A percentile compares a stretch with the other conserved stretches of the same genome.
phyloP scores from a whole-genome alignment of 352 stramenopile species.

The Phytophthora parvispora region DNA sequence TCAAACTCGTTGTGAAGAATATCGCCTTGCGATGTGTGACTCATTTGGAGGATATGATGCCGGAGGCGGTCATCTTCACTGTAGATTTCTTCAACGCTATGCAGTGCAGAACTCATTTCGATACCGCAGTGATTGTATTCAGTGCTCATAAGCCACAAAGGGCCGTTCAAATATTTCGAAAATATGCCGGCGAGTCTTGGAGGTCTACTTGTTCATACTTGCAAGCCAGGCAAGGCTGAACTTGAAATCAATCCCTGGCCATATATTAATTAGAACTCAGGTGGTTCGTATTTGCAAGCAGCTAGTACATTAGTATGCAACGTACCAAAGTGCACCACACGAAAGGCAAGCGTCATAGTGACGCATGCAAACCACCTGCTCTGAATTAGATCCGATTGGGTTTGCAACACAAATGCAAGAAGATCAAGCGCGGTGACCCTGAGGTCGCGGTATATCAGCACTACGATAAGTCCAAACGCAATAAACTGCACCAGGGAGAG shows the following conservation, averaged over 20 bases:
- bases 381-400: neutral
- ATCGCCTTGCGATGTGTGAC: constrained; percentile 17
- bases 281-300: no score
- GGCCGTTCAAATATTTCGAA: no score
- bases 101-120: no score
- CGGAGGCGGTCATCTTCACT: constrained; percentile 41
- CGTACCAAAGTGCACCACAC: neutral
- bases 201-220: no score
- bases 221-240: no score
- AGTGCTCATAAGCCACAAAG: no score
- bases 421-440: neutral
- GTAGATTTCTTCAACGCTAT: constrained; percentile 46
- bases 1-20: constrained; percentile 41
- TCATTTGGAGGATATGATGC: constrained; percentile 42
- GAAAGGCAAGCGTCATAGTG: neutral
- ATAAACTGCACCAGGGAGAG: no score
- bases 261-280: no score
- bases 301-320: no score
- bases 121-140: no score
- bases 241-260: no score
- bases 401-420: neutral
- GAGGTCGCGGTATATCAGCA: neutral
- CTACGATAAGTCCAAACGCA: neutral
- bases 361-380: neutral
- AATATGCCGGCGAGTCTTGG: no score